These are phyloP conservation scores for Eutrema yunnanense DNA, from an alignment of 345 rosid species.

Conservation along the genomic window DNA sequence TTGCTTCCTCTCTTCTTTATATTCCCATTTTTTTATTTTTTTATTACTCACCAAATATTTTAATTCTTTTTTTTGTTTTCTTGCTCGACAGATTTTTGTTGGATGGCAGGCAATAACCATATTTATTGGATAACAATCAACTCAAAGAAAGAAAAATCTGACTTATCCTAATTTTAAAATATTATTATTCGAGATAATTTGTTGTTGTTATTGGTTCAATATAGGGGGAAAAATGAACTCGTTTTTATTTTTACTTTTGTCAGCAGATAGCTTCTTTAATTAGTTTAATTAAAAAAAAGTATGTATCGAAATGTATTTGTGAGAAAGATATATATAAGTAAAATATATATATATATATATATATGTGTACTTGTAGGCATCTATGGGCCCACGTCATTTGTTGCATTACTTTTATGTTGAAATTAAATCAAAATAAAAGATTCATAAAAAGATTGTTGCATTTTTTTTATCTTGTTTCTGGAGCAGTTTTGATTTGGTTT, in stretches of 20 bases:
- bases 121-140: too few relatives aligned
- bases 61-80: neutral
- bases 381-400: neutral
- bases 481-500: neutral
- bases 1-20: conserved; percentile 25
- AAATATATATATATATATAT: neutral
- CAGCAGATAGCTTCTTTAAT: neutral
- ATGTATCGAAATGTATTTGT: too few relatives aligned
- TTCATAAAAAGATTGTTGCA: neutral
- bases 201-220: too few relatives aligned
- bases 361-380: neutral
- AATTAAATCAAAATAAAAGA: neutral
- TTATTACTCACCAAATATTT: too few relatives aligned
- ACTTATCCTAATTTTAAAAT: too few relatives aligned
- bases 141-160: too few relatives aligned
- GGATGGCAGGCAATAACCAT: too few relatives aligned
- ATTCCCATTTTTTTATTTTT: neutral
- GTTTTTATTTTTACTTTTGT: too few relatives aligned
- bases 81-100: conserved; percentile 5
- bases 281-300: neutral
- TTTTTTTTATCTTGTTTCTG: neutral
- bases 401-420: neutral
- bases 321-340: neutral
- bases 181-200: too few relatives aligned
- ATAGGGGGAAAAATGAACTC: too few relatives aligned